Percentiles rank a stretch among this genome's conserved stretches.
Conservation (phyloP, 768 basidiomycete genomes). For the Hirschioporus abietinus region DNA sequence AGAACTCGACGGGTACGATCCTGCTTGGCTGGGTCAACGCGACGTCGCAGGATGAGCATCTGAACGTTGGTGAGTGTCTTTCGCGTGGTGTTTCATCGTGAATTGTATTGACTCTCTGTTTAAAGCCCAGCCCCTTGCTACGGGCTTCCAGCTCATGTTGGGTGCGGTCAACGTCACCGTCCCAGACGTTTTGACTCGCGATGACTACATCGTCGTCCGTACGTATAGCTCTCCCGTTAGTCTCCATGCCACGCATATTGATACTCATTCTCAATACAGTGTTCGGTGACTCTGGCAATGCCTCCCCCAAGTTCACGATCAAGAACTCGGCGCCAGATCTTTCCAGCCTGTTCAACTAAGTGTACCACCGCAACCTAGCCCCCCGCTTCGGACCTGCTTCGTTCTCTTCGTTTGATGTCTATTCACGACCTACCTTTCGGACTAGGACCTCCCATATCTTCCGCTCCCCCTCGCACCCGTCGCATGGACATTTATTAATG, state of each 20-base stretch:
- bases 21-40: conserved; percentile 37
- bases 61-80: conserved; percentile 39
- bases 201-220: conserved; percentile 33
- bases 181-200: conserved; percentile 26
- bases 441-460: background rate
- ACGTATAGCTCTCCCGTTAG: conserved; percentile 16
- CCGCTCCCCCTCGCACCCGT: background rate
- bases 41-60: conserved; percentile 37
- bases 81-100: conserved; percentile 21
- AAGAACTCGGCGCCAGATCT: conserved; percentile 5
- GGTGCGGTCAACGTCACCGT: conserved; percentile 30
- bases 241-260: background rate
- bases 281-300: conserved; percentile 37
- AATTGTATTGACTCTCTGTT: conserved; percentile 15
- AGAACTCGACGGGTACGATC: conserved; percentile 33
- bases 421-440: background rate
- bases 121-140: conserved; percentile 30
- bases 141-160: conserved; percentile 24
- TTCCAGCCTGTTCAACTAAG: background rate
- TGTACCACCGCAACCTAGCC: background rate
- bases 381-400: too few relatives aligned
- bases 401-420: background rate
- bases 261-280: conserved; percentile 17
- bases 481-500: background rate
- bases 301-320: conserved; percentile 35